Percentiles rank a stretch among this genome's conserved stretches.
Conservation (phyloP, 192 early-diverging fungal species). For the Rhizophagus sp. region DNA sequence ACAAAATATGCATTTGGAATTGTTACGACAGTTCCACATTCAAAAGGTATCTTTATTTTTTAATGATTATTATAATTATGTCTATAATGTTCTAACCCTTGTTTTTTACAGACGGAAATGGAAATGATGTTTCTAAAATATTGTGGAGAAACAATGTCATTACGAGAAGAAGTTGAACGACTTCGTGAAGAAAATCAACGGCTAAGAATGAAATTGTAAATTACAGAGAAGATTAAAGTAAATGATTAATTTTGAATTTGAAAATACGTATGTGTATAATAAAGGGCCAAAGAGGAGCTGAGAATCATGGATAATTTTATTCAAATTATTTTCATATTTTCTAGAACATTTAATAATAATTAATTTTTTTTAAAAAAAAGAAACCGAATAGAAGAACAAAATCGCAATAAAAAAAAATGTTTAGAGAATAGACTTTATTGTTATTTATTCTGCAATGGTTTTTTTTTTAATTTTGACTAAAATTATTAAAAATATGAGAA, state of each 20-base stretch:
- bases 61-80: conserved; percentile 4
- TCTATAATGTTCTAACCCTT: conserved; percentile 7
- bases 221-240: no score
- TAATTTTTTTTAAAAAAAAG: no score
- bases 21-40: conserved; percentile 67
- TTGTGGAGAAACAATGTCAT: conserved; percentile 44
- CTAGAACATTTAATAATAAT: no score
- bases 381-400: no score
- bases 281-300: no score
- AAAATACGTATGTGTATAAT: no score
- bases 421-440: no score
- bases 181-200: conserved; percentile 61
- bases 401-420: no score
- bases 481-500: not conserved
- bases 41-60: conserved; percentile 52
- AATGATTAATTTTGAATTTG: no score
- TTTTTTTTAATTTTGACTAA: not conserved
- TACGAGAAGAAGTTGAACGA: conserved; percentile 56
- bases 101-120: conserved; percentile 50
- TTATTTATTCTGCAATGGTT: no score
- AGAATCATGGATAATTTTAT: no score
- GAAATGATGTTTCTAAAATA: conserved; percentile 54
- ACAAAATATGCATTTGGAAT: conserved; percentile 72
- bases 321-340: no score
- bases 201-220: conserved; percentile 30